Evolutionary conservation across 2,329 filamentous ascomycete species (phyloP), one percentile per base, ranked within the genome.

Genomic region (Thielaviopsis ethacetica): DNA sequence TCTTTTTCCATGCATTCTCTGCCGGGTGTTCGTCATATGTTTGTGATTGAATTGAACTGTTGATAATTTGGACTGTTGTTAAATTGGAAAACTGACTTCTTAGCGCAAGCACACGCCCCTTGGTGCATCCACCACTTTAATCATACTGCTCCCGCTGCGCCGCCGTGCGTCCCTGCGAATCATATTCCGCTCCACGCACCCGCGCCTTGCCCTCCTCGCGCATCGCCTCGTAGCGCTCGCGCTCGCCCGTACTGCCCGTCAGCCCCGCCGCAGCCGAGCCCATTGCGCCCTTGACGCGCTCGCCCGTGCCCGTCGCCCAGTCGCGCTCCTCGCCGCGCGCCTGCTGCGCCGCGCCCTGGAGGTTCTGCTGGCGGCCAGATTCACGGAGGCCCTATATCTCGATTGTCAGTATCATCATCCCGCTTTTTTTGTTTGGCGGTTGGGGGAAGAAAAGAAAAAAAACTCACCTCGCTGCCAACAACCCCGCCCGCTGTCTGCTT

Each of bases 191-290:
- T 55, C 89, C 86, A 21, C 89, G 80, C 78, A 95, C 86, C 67
- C 81, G 77, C 21, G 86, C 87, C 83, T 93, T 95, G 63, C 90
- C 91, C 63, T 81, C 73, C 66, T 93, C 89, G 67, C 93, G 89
- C 71, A 85, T 74, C 64, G 76, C 69, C 69, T 86, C 75, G 67
- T 82, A 86, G 68, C 82, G 80, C 54, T 75, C 70, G 75, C 91
- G 77, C 61, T 81, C 81, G 27, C 74, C 70, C 54, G 75, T 73
- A 68, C 94, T 83, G 19, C 90, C 90, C 1, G 82, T 86, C 15
- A 94, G 58, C 26, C 81, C 79, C n/a, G 89, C 81, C 30, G 86
- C 76, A 1, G 85, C 83, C 47, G 81, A 76, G 1, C 89, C 88
- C 4, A 95, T 65, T 1, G 84, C 76, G 12, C 91, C 90, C 52